Conservation (phyloP, 371 early-diverging fungal species). For the Mucor plumbeus region DNA sequence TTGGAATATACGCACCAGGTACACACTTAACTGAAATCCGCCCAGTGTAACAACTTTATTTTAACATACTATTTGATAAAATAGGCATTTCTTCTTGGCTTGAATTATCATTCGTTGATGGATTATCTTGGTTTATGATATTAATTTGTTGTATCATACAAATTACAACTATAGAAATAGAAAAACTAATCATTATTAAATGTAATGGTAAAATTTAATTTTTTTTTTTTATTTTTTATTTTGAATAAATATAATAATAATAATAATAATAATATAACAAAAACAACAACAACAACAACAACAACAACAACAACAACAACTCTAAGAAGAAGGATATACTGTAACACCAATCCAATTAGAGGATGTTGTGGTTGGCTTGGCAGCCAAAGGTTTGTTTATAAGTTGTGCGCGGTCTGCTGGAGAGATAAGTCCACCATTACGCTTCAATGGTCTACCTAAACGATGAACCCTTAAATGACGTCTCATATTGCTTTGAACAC, state of each 20-base stretch:
- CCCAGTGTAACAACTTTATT: neutral
- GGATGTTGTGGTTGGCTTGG: conserved; percentile 17
- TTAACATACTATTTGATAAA: neutral
- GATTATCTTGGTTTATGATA: conserved; percentile 7
- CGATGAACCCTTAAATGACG: conserved; percentile 59
- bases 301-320: neutral
- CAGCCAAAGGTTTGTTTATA: conserved; percentile 35
- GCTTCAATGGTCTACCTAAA: conserved; percentile 31
- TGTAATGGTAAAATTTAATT: conserved; percentile 8
- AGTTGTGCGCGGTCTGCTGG: conserved; percentile 27
- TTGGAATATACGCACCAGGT: conserved; percentile 10
- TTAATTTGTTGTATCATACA: conserved; percentile 1
- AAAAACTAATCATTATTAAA: neutral
- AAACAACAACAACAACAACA: too few species aligned
- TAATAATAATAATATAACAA: neutral
- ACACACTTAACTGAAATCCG: neutral
- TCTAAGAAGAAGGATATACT: conserved; percentile 6
- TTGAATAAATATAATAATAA: conserved; percentile 29
- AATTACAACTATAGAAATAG: neutral
- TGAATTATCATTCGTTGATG: conserved; percentile 5
- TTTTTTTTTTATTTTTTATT: conserved; percentile 56
- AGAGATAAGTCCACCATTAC: conserved; percentile 20
- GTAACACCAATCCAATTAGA: conserved; percentile 25
- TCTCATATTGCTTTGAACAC: conserved; percentile 49
- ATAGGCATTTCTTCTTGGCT: conserved; percentile 11